Conservation (phyloP, 2,329 filamentous ascomycete genomes). For the Macrophomina pseudophaseolina region DNA sequence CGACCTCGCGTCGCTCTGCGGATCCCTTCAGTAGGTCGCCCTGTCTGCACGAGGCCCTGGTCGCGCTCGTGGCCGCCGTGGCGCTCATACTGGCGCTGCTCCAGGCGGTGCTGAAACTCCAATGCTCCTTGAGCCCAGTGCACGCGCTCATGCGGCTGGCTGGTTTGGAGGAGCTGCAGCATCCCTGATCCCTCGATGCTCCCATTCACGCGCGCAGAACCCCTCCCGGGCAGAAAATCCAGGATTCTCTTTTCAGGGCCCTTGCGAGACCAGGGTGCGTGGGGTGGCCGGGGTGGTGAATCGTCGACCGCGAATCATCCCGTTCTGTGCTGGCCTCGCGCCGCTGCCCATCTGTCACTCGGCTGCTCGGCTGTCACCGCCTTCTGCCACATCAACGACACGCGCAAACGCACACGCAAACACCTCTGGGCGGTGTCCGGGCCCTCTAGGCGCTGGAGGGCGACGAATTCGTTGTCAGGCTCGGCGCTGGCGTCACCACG, state of each 20-base stretch:
- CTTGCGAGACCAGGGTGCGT: slow-evolving; percentile 8
- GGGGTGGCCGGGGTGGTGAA: slow-evolving; percentile 18
- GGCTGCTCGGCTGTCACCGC: slow-evolving; percentile 18
- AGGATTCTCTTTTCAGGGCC: slow-evolving; percentile 9
- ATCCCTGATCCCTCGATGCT: slow-evolving; percentile 11
- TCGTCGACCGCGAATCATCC: slow-evolving; percentile 22
- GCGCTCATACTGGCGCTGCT: slow-evolving; percentile 3
- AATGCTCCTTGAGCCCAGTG: slow-evolving; percentile 4
- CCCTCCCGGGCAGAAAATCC: slow-evolving; percentile 14
- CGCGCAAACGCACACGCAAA: slow-evolving; percentile 16
- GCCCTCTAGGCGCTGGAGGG: not conserved
- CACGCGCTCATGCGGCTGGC: not conserved
- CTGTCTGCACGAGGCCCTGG: slow-evolving; percentile 13
- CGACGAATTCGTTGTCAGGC: not conserved
- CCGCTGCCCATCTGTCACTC: slow-evolving; percentile 7
- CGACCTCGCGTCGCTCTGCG: slow-evolving; percentile 14
- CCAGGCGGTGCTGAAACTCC: not conserved
- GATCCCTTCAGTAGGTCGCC: slow-evolving; percentile 20
- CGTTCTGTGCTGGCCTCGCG: not conserved
- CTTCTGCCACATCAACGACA: slow-evolving; percentile 18
- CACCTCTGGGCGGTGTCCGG: not conserved
- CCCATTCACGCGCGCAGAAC: slow-evolving; percentile 5
- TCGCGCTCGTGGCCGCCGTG: slow-evolving; percentile 20
- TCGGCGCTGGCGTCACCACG: slow-evolving; percentile 6
- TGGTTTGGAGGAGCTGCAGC: not conserved